Evolutionary conservation across 441 rosid species (phyloP), one percentile per base, ranked within the genome.

Genomic region (Macaranga tanarius): DNA sequence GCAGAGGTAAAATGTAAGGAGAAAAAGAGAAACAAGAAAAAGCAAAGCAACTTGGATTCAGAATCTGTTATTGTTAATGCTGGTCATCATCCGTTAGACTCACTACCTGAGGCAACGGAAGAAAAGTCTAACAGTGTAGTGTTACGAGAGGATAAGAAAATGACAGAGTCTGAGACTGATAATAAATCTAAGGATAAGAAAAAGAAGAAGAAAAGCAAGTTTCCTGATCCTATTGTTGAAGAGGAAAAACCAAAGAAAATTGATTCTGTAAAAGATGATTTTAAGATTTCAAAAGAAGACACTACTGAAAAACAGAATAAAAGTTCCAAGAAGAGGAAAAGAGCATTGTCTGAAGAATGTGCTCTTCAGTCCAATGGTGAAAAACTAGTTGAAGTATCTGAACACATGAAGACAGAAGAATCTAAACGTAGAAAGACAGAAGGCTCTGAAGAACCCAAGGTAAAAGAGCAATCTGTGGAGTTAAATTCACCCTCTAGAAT

Each of bases 301-400:
- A 44, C 50, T 9, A 34, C 40, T 70, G 75, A 70, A 26, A 82
- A 78, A 69, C 80, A 75, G 47, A 55, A 62, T 56, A 86, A 81
- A 68, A 72, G 31, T 72, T 84, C 92, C 69, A 93, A 90, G 86
- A 95, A 95, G 82, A 85, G 97, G 73, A 95, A 95, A 85, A 84
- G 93, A 79, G 58, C 62, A 25, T 85, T 79, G 74, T 82, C 92
- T 72, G 87, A 87, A 62, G 90, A 79, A 77, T 76, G 76, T 62
- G 79, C 75, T 70, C 60, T 72, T 76, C 73, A 71, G 66, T 62
- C 74, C 62, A 71, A 56, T 65, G 77, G 75, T 47, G 62, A 65
- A 57, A 80, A 76, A 10, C 79, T 50, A 73, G 73, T 67, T 64
- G 94, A 90, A 73, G 92, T 81, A 75, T 79, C 92, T 44, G 87